Evolutionary conservation across 169 alveolate species (phyloP), one percentile per base, ranked within the genome.

Genomic region (Plasmodium reichenowi): DNA sequence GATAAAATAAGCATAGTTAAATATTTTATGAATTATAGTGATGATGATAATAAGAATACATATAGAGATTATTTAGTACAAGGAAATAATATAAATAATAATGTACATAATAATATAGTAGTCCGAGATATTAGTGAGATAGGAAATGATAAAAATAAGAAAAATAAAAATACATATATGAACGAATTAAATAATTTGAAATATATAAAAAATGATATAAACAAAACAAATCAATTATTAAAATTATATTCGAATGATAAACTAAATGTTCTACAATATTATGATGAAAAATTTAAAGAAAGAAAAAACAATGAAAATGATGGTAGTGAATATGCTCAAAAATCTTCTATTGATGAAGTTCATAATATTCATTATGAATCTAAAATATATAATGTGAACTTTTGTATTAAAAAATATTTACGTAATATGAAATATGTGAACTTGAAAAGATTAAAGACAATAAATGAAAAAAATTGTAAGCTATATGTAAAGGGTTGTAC

Each of bases 371-470:
- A 8, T 8, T n/a, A 56, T 83, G 64, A 29, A 54, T 56, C 68
- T 67, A 68, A 83, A 56, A 59, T 47, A 7, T 67, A 58, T 68
- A 67, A 83, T 68, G 85, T 83, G 0, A 83, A 56, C 59, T 83
- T 12, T 68, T 83, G 91, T 24, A 68, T 83, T 15, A 83, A 47
- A 22, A 83, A 67, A 48, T 83, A 83, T 63, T 60, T 83, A 43
- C 26, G 59, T 83, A 70, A 68, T 54, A 83, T 83, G 91, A 70
- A 29, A 45, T 56, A 80, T 48, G 70, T 72, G 15, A 80, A 80
- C 45, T 80, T 80, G 52, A 80, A 80, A 80, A 80, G 67, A 56
- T 80, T 68, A 15, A 80, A 80, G 67, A 80, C 67, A 67, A 29
- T 80, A 26, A 80, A 80, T 45, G 67, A 63, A 68, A 50, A 15